Base-by-base conservation (phyloP, 2,329 filamentous ascomycete species). In the Botryosphaeria dothidea region DNA sequence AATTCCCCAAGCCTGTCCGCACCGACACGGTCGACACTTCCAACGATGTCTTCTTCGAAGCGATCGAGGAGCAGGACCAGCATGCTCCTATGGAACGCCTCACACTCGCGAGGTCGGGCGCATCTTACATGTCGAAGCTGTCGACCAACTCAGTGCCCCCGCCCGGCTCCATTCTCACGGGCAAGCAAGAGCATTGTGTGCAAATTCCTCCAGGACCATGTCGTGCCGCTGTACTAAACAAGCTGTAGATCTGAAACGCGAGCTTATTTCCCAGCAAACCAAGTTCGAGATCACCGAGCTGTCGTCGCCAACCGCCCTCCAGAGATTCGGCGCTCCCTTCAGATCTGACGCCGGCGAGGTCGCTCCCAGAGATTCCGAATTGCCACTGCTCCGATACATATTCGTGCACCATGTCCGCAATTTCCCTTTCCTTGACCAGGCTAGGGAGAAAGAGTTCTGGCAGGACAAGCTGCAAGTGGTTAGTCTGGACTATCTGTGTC, bases 361-460 rank as follows among this genome's bases (percentile, higher is more conserved):
- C 25, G 90, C 93, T 3, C 95, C 95, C 15, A 86, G 96, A 66
- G 93, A 99, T 74, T 97, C 93, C 2, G 94, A 98, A 71, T 84
- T 99, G 29, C 95, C 95, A 19, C 90, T 99, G 68, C 83, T 99
- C 67, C 88, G 95, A 69, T 98, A 95, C 81, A 97, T 99, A 74
- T 99, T 99, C 75, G 95, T 98, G 63, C 91, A 98, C 75, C 93
- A 98, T 88, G 88, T 99, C 66, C 92, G 95, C 73, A 96, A 98
- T 73, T 99, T 99, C 73, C 95, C 95, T 1, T 99, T 99, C 75
- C 86, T 99, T 68, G 93, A 99, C 79, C 92, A 96, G 83, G 95
- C 95, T 23, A 90, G 88, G 74, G 95, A 99, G 85, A 97, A 98
- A 85, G 95, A 99, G 80, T 99, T 99, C 74, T 99, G 95, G 95